Evolutionary conservation across 805 yeast species (phyloP), one percentile per base, ranked within the genome.

Genomic region (Starmerella tilneyi): DNA sequence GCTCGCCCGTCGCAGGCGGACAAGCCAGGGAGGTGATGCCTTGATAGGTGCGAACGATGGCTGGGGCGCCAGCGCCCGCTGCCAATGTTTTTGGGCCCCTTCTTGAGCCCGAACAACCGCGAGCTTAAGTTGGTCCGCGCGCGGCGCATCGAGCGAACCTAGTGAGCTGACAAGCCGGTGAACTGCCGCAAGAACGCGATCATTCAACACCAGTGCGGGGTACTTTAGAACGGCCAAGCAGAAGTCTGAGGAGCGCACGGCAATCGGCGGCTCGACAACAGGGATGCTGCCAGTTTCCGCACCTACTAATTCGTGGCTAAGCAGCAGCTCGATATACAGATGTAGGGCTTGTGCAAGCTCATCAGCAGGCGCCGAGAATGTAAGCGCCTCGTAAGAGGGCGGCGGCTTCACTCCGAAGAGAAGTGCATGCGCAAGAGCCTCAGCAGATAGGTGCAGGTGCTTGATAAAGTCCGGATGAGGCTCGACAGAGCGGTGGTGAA

Each of bases 341-440:
- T 35, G 19, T 12, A 43, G 15, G 34, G n/a, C n/a, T 8, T 16
- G 35, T 3, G 50, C 44, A 15, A 38, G 32, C 24, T 41, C 47
- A 9, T 40, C 16, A 9, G 34, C 48, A 4, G 41, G 43, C 9
- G 44, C 29, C 3, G 37, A 21, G 13, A 49, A 43, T 17, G 39
- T 41, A 2, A 29, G 12, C 9, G 49, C 48, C 22, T 21, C 36
- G 24, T 31, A 30, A 21, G 24, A 13, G 2, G 23, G 15, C 11
- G 43, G 44, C 7, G 34, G 26, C 11, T 9, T 35, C 15, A 22
- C 4, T 15, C 31, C 37, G 59, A 78, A 79, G 13, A 85, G 59
- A 21, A 84, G 66, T 3, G 82, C 73, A 63, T 88, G 96, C 45
- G 88, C 75, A 29, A 86, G 68, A 37, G 86, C 74, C 60, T 86